A percentile compares a stretch with the other conserved stretches of the same genome.
Conservation (phyloP, 306 rosid genomes). For the Fragaria nilgerrensis region DNA sequence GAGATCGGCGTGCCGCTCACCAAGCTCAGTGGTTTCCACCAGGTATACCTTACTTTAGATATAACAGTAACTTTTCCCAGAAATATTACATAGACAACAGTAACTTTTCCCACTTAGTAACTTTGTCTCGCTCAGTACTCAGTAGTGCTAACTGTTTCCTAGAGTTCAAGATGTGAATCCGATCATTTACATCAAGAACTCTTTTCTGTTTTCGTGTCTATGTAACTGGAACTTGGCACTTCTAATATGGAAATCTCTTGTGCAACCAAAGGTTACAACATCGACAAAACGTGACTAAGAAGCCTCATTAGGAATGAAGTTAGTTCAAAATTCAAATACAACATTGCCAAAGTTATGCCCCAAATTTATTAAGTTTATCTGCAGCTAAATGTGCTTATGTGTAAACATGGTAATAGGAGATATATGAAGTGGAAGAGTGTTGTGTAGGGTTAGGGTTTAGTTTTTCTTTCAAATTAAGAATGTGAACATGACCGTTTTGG, state of each 20-base stretch:
- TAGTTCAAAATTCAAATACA: no score
- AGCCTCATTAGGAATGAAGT: no score
- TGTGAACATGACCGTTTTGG: not conserved
- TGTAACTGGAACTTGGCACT: not conserved
- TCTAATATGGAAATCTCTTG: not conserved
- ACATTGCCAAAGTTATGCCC: no score
- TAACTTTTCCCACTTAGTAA: not conserved
- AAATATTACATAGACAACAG: not conserved
- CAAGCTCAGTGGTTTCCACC: constrained; percentile 73
- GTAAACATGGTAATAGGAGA: no score
- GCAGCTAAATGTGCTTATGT: no score
- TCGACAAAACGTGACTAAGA: no score
- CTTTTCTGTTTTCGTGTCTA: not conserved
- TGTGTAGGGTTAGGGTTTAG: not conserved
- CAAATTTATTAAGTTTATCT: no score
- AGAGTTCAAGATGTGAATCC: no score
- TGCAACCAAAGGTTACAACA: no score
- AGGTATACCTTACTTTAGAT: constrained; percentile 42
- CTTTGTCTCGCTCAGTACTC: no score
- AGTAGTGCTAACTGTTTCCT: no score
- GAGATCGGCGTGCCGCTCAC: constrained; percentile 93
- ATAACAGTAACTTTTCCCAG: not conserved
- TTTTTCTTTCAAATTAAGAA: not conserved
- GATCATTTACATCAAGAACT: not conserved
- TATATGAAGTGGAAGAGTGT: no score